A percentile compares a stretch with the other conserved stretches of the same genome.
These are phyloP conservation scores for Fraxinus latifolia DNA, from an alignment of 305 asterid species.

Conservation along the genomic window DNA sequence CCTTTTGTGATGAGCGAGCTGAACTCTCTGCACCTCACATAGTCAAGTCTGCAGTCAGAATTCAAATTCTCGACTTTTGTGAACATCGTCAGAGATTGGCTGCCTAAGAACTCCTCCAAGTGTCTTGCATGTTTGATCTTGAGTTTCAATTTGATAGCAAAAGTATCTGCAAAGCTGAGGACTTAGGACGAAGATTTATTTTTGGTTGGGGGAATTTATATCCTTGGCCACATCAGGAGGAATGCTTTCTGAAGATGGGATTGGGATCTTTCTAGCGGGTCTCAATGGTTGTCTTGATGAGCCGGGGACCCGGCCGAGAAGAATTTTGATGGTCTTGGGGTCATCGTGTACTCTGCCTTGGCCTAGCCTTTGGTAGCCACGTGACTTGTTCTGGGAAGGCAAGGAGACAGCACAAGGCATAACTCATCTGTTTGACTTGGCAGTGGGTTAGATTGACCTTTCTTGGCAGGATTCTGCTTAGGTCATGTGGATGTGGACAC, in stretches of 20 bases:
- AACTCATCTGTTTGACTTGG: not conserved
- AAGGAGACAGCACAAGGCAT: not conserved
- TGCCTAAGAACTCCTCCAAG: not conserved
- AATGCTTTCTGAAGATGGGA: not conserved
- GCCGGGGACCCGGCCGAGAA: not conserved
- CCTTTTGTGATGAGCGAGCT: not conserved
- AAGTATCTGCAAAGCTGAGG: not conserved
- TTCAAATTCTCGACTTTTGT: not conserved
- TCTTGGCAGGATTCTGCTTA: not conserved
- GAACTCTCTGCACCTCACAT: not conserved
- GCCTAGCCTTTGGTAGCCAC: not conserved
- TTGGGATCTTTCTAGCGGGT: not conserved
- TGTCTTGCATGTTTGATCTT: not conserved
- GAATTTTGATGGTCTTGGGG: not conserved
- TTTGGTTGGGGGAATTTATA: not conserved
- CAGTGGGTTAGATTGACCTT: not conserved
- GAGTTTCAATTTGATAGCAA: not conserved
- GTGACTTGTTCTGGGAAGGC: not conserved
- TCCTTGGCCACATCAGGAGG: not conserved
- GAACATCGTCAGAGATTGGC: not conserved
- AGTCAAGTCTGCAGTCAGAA: not conserved
- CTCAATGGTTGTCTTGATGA: not conserved
- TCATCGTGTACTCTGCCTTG: not conserved
- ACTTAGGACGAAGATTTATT: not conserved
- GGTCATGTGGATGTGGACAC: not conserved